Conservation (phyloP, 345 rosid species). For the Eucalyptus caleyi region DNA sequence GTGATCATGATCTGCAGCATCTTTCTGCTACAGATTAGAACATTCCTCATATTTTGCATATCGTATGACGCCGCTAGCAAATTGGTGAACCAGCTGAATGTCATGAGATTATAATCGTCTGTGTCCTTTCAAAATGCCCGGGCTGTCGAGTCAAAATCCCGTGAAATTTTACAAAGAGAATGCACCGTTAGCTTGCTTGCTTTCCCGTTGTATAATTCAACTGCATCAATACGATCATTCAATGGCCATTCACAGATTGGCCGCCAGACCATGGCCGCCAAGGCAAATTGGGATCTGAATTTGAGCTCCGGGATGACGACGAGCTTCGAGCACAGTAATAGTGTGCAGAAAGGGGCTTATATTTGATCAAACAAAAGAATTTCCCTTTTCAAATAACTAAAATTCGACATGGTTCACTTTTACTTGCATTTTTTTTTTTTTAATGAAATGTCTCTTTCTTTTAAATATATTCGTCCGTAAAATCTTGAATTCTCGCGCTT, state of each 20-base stretch:
- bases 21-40: neutral
- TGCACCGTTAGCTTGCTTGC: neutral
- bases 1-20: neutral
- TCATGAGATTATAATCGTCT: neutral
- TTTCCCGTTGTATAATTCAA: neutral
- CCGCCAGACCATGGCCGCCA: neutral
- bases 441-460: neutral
- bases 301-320: neutral
- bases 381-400: neutral
- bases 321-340: neutral
- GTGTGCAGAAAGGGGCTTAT: neutral
- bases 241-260: neutral
- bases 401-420: neutral
- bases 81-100: neutral
- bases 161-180: neutral
- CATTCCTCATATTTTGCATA: neutral
- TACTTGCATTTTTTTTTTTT: neutral
- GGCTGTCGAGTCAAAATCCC: neutral
- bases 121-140: neutral
- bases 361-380: neutral
- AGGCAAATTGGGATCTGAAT: neutral
- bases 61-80: neutral
- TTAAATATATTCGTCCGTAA: too few relatives aligned
- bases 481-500: neutral
- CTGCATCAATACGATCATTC: neutral